Percentiles rank a stretch among this genome's conserved stretches.
These are phyloP conservation scores for Boletus reticulatus DNA, from an alignment of 768 basidiomycete species.

Conservation along the genomic window DNA sequence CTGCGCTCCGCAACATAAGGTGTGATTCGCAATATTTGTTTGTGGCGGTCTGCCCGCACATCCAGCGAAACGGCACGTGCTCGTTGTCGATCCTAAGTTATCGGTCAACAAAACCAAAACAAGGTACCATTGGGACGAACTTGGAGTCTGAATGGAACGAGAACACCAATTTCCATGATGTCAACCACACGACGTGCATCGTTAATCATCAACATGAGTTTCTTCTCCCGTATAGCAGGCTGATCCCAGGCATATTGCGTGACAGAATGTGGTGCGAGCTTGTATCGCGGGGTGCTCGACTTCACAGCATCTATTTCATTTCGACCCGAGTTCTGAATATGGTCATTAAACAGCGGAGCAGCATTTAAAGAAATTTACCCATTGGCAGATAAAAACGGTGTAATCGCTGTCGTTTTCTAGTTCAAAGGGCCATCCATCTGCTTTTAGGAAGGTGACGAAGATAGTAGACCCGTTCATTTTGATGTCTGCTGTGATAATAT, in stretches of 20 bases:
- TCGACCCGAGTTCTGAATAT: constrained; percentile 43
- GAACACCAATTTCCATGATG: constrained; percentile 93
- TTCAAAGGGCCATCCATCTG: constrained; percentile 82
- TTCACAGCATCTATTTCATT: constrained; percentile 40
- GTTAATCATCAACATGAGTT: constrained; percentile 62
- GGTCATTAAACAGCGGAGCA: constrained; percentile 16
- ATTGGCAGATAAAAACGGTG: constrained; percentile 66
- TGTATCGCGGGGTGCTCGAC: constrained; percentile 45
- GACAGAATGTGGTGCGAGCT: constrained; percentile 51
- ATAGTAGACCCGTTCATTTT: constrained; percentile 85
- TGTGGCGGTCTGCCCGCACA: constrained; percentile 83
- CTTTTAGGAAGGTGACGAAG: constrained; percentile 69
- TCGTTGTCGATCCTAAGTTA: constrained; percentile 48
- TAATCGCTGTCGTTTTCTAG: constrained; percentile 89
- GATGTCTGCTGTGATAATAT: constrained; percentile 73
- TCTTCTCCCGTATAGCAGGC: constrained; percentile 82
- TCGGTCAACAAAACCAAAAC: background rate
- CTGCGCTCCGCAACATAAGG: constrained; percentile 84
- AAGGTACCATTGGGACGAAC: constrained; percentile 39
- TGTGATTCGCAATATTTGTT: constrained; percentile 83
- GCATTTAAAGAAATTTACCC: constrained; percentile 41
- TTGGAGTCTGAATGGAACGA: constrained; percentile 84
- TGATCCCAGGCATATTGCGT: constrained; percentile 90
- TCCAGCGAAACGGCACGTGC: constrained; percentile 81
- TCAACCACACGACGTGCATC: constrained; percentile 69